A percentile compares a stretch with the other conserved stretches of the same genome.
These are phyloP conservation scores for Babesia sp. DNA, from an alignment of 169 alveolate species.

Conservation along the genomic window DNA sequence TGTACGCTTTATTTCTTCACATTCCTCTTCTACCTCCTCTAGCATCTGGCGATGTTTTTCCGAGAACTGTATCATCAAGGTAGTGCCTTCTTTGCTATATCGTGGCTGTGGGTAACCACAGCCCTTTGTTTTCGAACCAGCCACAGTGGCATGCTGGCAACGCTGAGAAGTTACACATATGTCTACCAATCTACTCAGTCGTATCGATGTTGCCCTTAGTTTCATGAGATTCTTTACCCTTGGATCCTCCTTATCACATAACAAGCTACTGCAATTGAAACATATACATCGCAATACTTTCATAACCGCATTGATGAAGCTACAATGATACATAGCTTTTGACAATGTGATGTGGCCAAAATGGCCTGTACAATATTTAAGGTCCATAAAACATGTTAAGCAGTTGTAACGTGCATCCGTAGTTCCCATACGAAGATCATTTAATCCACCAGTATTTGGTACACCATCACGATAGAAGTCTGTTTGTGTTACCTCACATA, in stretches of 20 bases:
- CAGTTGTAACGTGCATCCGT: constrained; percentile 91
- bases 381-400: constrained; percentile 92
- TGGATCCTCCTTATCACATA: constrained; percentile 85
- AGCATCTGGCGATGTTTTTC: constrained; percentile 75
- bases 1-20: constrained; percentile 73
- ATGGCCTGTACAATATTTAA: constrained; percentile 98
- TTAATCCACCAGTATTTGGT: constrained; percentile 90
- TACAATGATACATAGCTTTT: constrained; percentile 94
- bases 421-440: constrained; percentile 97
- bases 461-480: constrained; percentile 89
- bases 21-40: constrained; percentile 81
- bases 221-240: constrained; percentile 68
- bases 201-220: constrained; percentile 58
- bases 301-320: constrained; percentile 89
- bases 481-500: constrained; percentile 85
- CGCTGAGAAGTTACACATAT: constrained; percentile 63
- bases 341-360: constrained; percentile 96
- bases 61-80: constrained; percentile 79
- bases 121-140: constrained; percentile 73
- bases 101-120: constrained; percentile 91
- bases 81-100: constrained; percentile 87
- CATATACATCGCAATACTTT: constrained; percentile 96
- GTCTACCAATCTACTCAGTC: constrained; percentile 67
- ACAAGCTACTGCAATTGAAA: constrained; percentile 90
- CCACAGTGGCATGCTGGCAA: constrained; percentile 70